Percentiles rank a stretch among this genome's conserved stretches.
These are phyloP conservation scores for Ambrosia trifida DNA, from an alignment of 129 eudicot genomes.

Conservation along the genomic window DNA sequence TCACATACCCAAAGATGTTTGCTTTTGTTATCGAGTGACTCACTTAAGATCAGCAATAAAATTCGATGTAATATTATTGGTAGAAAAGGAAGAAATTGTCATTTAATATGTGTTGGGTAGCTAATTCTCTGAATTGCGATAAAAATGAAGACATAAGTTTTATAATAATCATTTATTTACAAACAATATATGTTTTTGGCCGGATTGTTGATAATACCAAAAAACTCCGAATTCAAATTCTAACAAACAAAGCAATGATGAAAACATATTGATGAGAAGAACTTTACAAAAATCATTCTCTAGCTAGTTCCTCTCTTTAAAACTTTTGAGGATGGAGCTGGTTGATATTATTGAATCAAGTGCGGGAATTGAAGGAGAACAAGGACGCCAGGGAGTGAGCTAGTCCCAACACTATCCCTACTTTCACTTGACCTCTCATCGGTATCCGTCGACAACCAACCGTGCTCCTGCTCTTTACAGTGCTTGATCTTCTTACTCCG, in stretches of 20 bases:
- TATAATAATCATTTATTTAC: no score
- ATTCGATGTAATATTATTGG: no score
- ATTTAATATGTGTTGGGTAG: no score
- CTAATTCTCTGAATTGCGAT: no score
- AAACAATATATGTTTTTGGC: no score
- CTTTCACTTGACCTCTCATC: constrained; percentile 1
- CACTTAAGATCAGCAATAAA: no score
- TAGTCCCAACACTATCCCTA: neutral
- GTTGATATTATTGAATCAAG: neutral
- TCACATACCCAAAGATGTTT: no score
- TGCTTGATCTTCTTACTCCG: no score
- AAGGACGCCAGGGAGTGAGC: constrained; percentile 5
- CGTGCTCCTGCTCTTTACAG: no score
- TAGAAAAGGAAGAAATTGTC: no score
- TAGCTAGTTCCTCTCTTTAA: neutral
- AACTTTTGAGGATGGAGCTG: neutral
- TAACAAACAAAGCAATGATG: neutral
- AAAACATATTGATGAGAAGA: neutral
- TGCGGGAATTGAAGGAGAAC: neutral
- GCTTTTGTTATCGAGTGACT: no score
- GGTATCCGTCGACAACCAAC: constrained; percentile 4
- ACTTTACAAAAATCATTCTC: neutral
- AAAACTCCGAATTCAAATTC: neutral
- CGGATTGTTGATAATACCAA: neutral
- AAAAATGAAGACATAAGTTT: no score